A percentile compares a stretch with the other conserved stretches of the same genome.
phyloP scores from a whole-genome alignment of 2,329 filamentous ascomycete genomes.

The Diaporthe velutina region DNA sequence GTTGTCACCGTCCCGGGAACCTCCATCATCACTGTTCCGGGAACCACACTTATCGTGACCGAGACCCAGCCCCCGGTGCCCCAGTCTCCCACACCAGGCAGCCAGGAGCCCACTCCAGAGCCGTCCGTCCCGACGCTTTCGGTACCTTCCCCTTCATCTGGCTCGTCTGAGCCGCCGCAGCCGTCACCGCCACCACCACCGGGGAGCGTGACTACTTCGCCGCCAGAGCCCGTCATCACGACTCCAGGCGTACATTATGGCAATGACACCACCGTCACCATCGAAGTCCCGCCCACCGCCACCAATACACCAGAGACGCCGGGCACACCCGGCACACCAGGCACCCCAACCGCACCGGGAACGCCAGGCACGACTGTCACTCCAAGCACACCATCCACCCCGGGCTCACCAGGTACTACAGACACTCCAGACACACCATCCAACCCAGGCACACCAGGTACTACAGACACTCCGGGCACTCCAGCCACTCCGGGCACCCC shows the following conservation, averaged over 20 bases:
- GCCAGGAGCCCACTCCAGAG: conserved; percentile 1
- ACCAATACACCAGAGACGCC: not conserved
- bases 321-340: not conserved
- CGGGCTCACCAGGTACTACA: not conserved
- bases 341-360: not conserved
- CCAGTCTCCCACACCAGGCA: not conserved
- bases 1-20: conserved; percentile 3
- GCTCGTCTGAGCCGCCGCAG: not conserved
- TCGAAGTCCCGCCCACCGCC: not conserved
- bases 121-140: not conserved
- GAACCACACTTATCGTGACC: not conserved
- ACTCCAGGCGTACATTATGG: not conserved
- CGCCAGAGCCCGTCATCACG: not conserved
- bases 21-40: conserved; percentile 10
- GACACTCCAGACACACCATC: not conserved
- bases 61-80: conserved; percentile 3
- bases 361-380: not conserved
- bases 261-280: not conserved
- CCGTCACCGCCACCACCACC: not conserved
- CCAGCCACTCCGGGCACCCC: not conserved
- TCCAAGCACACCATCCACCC: not conserved
- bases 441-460: not conserved
- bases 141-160: not conserved
- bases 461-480: not conserved
- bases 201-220: not conserved